Base-by-base conservation (phyloP, 2,329 filamentous ascomycete genomes). In the Fusarium siculi region DNA sequence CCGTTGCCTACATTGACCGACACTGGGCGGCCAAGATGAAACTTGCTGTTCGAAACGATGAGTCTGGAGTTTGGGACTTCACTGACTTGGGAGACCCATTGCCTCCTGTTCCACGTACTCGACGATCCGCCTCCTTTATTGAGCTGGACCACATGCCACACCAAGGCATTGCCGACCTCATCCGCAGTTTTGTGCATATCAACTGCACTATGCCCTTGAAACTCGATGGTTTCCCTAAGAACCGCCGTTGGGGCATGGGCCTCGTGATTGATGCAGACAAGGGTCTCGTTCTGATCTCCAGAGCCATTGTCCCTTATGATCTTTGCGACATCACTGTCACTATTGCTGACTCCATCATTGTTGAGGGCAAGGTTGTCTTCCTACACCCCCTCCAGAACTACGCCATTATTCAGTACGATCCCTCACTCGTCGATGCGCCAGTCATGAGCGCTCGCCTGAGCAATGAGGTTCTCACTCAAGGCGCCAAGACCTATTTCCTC, bases 1-100 rank as follows among this genome's bases (percentile, higher is more conserved):
- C 92, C 66, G 96, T 99, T 80, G 89, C 98, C 73, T 93, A 96
- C 74, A 90, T 99, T 62, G 96, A 99, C 81, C 91, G 96, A 47
- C 96, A 99, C 82, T 99, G 96, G 96, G 93, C 94, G 55, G 92
- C 92, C 64, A 97, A 97, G 85, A 98, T 99, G 93, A 92, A 95
- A 78, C 85, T 98, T 77, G 95, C 96, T 8, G 90, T 96, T 59
- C 91, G 96, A 63, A 99, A 99, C 81, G 96, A 99, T 79, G 85
- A 87, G 70, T 93, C 93, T 2, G 97, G 96, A 10, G 84, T 98
- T 14, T 99, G 96, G 97, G 96, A 99, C 82, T 98, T 98, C 78
- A 89, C 89, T 37, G 93, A 97, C 78, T 87, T 99, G 42, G 93
- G 91, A 23, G 93, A 96, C 68, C 87, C 96, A 36, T 85, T 98